Base-by-base conservation (phyloP, 257 asterid genomes). In the Striga asiatica region DNA sequence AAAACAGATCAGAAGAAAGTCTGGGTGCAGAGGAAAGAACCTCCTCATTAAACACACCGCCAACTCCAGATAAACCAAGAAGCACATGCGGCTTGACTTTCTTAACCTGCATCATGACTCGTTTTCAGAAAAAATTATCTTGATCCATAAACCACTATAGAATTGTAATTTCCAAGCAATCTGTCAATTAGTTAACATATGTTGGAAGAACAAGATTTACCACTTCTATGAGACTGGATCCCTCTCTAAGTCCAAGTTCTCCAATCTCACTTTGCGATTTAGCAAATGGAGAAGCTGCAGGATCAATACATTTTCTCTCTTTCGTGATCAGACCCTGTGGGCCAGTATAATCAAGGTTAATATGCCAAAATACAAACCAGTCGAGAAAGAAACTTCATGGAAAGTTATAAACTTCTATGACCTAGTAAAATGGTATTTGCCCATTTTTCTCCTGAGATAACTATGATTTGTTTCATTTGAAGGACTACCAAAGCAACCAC, bases 11-110 rank as follows among this genome's bases (percentile, higher is more conserved):
- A 35, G 23, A 28, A 59, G 22, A 67, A 31, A 60, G 64, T 37
- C 58, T 8, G 9, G 43, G 47, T 25, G 43, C 49, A 58, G 32
- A 51, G 62, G 50, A 45, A 49, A 54, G 43, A 65, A 92, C 99
- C 97, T 88, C 95, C 72, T 88, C 94, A 66, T 53, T 71, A 66
- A 92, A 92, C 66, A 92, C 62, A 29, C 95, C 94, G 19, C 99
- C 97, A 59, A 84, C 97, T 76, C 95, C 99, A 29, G 99, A 92
- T 74, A 92, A 81, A 66, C 99, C 99, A 70, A 92, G 95, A 74
- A 92, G 95, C 76, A 88, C 95, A 43, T 88, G 95, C 16, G 99
- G 99, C 74, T 82, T 92, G 55, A 88, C 97, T 70, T 85, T 84
- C 68, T 83, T 81, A 56, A 92, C 91, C 99, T 92, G 94, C 77